Evolutionary conservation across 495 filamentous ascomycete genomes (phyloP).

Genomic region (Penicillium turbatum): DNA sequence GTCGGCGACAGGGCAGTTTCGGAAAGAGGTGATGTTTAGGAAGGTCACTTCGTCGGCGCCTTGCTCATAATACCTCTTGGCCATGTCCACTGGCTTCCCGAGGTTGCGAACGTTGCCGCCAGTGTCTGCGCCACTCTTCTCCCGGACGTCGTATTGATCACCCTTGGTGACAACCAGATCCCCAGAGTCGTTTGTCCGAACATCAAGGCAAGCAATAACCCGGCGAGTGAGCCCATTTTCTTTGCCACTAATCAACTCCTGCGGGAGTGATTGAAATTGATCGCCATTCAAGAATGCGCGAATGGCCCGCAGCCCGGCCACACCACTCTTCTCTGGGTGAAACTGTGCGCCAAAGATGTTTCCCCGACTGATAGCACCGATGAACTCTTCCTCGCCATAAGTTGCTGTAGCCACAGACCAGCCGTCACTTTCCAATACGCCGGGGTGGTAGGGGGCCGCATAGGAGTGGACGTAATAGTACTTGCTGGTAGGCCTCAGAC

Average conservation of each 20-base stretch:
- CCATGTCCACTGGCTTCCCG: conserved; percentile 95
- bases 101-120: conserved; percentile 81
- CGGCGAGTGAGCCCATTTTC: conserved; percentile 75
- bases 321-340: conserved; percentile 94
- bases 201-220: conserved; percentile 93
- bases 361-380: conserved; percentile 79
- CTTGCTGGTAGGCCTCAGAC: conserved; percentile 72
- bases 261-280: conserved; percentile 40
- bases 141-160: conserved; percentile 99
- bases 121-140: conserved; percentile 58
- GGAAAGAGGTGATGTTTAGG: conserved; percentile 95
- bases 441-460: conserved; percentile 69
- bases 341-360: conserved; percentile 93
- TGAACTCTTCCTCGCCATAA: conserved; percentile 87
- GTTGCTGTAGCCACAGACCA: conserved; percentile 85
- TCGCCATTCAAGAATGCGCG: conserved; percentile 78
- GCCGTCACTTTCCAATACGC: conserved; percentile 66
- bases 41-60: conserved; percentile 97
- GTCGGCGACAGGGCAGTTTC: conserved; percentile 87
- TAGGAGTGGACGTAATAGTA: conserved; percentile 99
- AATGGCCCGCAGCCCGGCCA: conserved; percentile 76
- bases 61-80: conserved; percentile 89
- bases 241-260: conserved; percentile 19
- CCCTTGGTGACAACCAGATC: conserved; percentile 98
- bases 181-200: conserved; percentile 91